phyloP scores from a whole-genome alignment of 306 rosid species.

The Trichosanthes truncata region DNA sequence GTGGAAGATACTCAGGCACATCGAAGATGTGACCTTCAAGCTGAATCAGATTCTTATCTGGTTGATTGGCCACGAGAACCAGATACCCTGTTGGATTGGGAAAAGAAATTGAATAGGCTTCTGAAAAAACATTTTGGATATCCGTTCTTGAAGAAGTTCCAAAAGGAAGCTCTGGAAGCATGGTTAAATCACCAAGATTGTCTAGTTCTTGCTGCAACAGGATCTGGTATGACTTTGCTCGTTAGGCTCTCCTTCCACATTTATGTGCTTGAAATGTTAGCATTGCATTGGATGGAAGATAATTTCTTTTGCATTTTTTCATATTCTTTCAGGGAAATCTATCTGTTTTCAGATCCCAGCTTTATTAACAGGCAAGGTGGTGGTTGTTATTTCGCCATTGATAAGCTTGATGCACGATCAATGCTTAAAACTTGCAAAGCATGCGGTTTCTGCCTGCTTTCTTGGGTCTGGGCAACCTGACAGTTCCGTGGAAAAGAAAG shows the following conservation, averaged over 20 bases:
- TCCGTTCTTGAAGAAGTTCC: slow-evolving; percentile 55
- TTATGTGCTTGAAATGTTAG: background rate
- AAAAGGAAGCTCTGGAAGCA: slow-evolving; percentile 66
- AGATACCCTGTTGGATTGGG: slow-evolving; percentile 38
- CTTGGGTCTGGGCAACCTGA: slow-evolving; percentile 97
- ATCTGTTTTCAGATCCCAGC: slow-evolving; percentile 94
- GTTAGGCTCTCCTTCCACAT: background rate
- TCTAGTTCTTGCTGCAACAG: slow-evolving; percentile 90
- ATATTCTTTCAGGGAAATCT: slow-evolving; percentile 68
- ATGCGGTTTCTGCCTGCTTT: slow-evolving; percentile 80
- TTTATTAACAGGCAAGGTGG: slow-evolving; percentile 82
- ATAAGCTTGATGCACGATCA: slow-evolving; percentile 97
- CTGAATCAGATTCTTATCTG: slow-evolving; percentile 6
- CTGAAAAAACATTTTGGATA: slow-evolving; percentile 65
- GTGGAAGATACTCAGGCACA: slow-evolving; percentile 22
- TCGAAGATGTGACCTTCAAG: slow-evolving; percentile 2
- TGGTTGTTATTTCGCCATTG: slow-evolving; percentile 88
- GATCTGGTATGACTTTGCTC: slow-evolving; percentile 52
- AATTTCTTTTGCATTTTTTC: slow-evolving; percentile 4
- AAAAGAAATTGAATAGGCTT: slow-evolving; percentile 29
- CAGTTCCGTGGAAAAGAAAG: slow-evolving; percentile 67
- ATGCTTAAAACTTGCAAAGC: slow-evolving; percentile 66
- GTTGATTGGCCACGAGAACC: background rate
- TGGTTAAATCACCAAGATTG: slow-evolving; percentile 65
- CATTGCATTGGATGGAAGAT: slow-evolving; percentile 9